A percentile compares a stretch with the other conserved stretches of the same genome.
Conservation (phyloP, 805 yeast species). For the Candida stauntonica region DNA sequence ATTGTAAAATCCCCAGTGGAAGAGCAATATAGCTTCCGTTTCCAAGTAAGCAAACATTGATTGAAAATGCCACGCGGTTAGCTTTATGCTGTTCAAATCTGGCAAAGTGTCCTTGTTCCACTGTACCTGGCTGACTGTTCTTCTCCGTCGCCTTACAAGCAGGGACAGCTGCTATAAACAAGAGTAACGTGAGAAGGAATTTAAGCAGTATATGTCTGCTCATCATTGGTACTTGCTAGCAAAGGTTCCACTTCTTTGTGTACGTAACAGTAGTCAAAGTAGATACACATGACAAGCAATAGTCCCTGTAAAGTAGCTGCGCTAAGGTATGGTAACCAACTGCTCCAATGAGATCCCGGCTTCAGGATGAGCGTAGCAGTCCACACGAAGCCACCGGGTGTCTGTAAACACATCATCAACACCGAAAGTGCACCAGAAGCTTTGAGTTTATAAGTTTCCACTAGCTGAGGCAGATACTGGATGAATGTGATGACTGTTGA, state of each 20-base stretch:
- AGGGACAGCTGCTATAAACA: too few species aligned
- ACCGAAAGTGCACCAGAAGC: slow-evolving; percentile 79
- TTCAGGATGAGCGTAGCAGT: slow-evolving; percentile 64
- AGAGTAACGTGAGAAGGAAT: not conserved
- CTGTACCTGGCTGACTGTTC: too few species aligned
- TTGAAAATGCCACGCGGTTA: too few species aligned
- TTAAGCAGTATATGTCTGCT: not conserved
- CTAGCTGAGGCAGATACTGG: slow-evolving; percentile 78
- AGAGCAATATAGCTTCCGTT: too few species aligned
- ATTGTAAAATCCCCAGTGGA: too few species aligned
- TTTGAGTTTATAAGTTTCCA: slow-evolving; percentile 62
- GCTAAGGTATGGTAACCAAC: slow-evolving; percentile 75
- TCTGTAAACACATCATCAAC: slow-evolving; percentile 79
- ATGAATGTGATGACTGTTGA: slow-evolving; percentile 60
- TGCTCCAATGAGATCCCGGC: slow-evolving; percentile 79
- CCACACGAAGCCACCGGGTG: slow-evolving; percentile 87
- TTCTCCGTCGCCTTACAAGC: too few species aligned
- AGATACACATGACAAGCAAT: slow-evolving; percentile 59
- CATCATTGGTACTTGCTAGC: not conserved
- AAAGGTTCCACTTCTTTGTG: slow-evolving; percentile 3
- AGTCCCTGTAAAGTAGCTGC: slow-evolving; percentile 68
- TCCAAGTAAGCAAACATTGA: too few species aligned
- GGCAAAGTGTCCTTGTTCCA: too few species aligned
- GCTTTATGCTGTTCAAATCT: too few species aligned
- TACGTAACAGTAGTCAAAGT: slow-evolving; percentile 29